Base-by-base conservation (phyloP, 345 rosid genomes). In the Cardamine chenopodiifolia region DNA sequence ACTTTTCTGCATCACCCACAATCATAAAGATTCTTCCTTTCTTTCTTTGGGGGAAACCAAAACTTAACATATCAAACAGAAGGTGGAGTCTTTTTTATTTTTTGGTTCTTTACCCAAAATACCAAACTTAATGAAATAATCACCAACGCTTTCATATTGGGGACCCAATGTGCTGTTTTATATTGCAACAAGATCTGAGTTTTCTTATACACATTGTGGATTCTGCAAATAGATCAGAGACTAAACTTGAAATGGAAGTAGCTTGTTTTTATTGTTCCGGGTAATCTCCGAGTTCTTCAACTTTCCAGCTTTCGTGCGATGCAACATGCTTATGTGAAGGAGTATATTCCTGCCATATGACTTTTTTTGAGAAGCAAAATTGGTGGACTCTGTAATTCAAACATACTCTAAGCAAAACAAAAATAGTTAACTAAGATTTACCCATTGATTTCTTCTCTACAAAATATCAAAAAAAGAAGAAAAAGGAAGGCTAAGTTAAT, bases 301-400 rank as follows among this genome's bases (percentile, higher is more conserved):
- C 84, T 59, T 85, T 75, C 98, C 98, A 93, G 91, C 93, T 93
- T 83, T 91, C 97, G n/a, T 80, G 94, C 39, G 94, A 74, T 66
- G 98, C 94, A 37, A 93, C 81, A 0, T 87, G 91, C 68, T 85
- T 84, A 58, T 94, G 97, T 48, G 82, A 81, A 62, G 96, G 95
- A 60, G 80, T 68, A 66, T 87, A 88, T 70, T 83, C 81, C 98
- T 94, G 91, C 80, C 74, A 71, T 57, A 71, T 58, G 48, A 3
- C 0, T 13, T n/a, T n/a, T n/a, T n/a, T 28, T 42, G n/a, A 68
- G 32, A 8, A 31, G 59, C 58, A 59, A 18, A 17, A 11, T 1
- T 13, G 19, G 6, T 20, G 23, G 13, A 45, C 18, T 71, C 37
- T 45, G n/a, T 31, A 57, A 44, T 44, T 34, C n/a, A 6, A 20